These are phyloP conservation scores for Lichtheimia corymbifera DNA, from an alignment of 371 early-diverging fungal genomes.

Conservation along the genomic window DNA sequence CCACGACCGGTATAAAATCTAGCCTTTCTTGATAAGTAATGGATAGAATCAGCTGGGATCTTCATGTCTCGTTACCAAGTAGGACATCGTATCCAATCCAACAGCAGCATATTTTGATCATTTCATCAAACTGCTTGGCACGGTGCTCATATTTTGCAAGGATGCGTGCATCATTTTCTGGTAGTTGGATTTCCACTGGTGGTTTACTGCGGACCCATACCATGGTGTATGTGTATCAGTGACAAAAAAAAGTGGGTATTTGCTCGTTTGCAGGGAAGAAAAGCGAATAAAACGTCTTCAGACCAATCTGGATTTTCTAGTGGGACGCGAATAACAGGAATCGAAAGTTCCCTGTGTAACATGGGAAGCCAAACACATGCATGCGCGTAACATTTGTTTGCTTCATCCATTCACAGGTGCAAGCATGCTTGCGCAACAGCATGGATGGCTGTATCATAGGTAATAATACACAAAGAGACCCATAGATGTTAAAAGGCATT, in stretches of 20 bases:
- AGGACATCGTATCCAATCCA: constrained; percentile 51
- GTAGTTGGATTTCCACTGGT: constrained; percentile 22
- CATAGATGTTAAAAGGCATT: too few relatives aligned
- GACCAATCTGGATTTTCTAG: too few relatives aligned
- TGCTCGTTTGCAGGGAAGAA: constrained; percentile 3
- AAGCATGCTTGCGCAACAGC: too few relatives aligned
- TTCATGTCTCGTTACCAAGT: constrained; percentile 23
- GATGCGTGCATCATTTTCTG: constrained; percentile 37
- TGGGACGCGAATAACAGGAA: too few relatives aligned
- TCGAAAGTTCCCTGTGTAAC: too few relatives aligned
- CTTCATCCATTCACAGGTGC: too few relatives aligned
- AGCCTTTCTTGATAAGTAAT: not conserved
- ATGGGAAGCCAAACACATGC: too few relatives aligned
- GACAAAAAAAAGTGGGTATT: not conserved
- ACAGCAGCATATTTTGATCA: constrained; percentile 49
- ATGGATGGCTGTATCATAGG: too few relatives aligned
- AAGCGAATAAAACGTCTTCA: not conserved
- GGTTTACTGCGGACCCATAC: constrained; percentile 6
- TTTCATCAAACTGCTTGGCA: constrained; percentile 42
- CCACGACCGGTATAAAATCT: constrained; percentile 52
- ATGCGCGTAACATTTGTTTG: too few relatives aligned
- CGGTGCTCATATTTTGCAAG: constrained; percentile 39
- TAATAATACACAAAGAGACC: too few relatives aligned
- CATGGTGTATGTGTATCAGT: constrained; percentile 4
- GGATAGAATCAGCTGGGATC: not conserved